Conservation (phyloP, 106 monocot species). For the Acanthochlamys bracteata region DNA sequence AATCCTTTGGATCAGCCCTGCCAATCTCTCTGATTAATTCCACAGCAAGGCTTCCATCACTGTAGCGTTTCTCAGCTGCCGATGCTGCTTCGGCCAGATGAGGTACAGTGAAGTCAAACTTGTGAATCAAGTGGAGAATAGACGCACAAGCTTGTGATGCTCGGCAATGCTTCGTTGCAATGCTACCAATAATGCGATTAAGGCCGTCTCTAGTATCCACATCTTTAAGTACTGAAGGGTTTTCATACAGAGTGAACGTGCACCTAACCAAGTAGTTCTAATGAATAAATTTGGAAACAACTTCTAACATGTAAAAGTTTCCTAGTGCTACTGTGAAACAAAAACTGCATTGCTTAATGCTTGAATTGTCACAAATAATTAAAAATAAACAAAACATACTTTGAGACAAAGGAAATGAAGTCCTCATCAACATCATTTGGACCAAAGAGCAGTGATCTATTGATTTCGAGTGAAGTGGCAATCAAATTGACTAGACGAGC, state of each 20-base stretch:
- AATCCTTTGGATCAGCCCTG: slow-evolving; percentile 77
- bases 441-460: slow-evolving; percentile 70
- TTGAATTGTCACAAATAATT: neutral
- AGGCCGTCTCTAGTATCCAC: slow-evolving; percentile 54
- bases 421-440: slow-evolving; percentile 48
- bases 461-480: slow-evolving; percentile 83
- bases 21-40: slow-evolving; percentile 78
- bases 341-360: no score
- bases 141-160: slow-evolving; percentile 57
- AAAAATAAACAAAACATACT: slow-evolving; percentile 27
- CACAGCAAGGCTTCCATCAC: slow-evolving; percentile 69
- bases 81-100: slow-evolving; percentile 57
- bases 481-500: slow-evolving; percentile 56
- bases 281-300: no score
- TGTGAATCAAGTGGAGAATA: slow-evolving; percentile 71
- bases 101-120: slow-evolving; percentile 71
- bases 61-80: slow-evolving; percentile 58
- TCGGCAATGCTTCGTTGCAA: slow-evolving; percentile 54
- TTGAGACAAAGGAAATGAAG: slow-evolving; percentile 77
- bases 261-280: slow-evolving; percentile 35
- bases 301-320: no score
- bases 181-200: slow-evolving; percentile 52
- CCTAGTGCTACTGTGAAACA: no score
- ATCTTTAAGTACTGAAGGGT: slow-evolving; percentile 51
- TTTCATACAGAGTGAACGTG: slow-evolving; percentile 66